Conservation (phyloP, 768 basidiomycete genomes). For the Saitozyma sp. region DNA sequence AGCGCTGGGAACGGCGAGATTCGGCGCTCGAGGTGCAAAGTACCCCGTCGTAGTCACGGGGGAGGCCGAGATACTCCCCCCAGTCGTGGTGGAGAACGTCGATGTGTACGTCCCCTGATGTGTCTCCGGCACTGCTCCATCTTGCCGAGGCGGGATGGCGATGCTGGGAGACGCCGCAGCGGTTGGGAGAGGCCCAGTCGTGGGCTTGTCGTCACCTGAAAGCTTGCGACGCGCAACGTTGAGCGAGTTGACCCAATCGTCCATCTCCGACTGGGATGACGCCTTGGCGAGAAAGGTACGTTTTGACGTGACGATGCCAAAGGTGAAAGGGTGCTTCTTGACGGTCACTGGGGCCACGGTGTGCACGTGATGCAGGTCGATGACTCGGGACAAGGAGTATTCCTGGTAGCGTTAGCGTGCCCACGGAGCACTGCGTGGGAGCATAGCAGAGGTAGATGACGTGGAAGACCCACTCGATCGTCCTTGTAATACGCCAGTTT, state of each 20-base stretch:
- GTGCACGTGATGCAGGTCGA: conserved; percentile 84
- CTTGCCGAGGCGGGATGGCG: conserved; percentile 6
- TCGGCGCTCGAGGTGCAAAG: too few species aligned
- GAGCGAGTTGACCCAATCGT: conserved; percentile 79
- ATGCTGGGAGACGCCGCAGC: background rate
- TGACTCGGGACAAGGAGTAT: conserved; percentile 83
- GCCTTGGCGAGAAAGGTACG: conserved; percentile 93
- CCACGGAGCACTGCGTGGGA: background rate
- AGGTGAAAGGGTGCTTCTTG: conserved; percentile 84
- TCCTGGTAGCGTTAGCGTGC: conserved; percentile 55
- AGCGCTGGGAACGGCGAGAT: too few species aligned
- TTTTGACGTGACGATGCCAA: conserved; percentile 84
- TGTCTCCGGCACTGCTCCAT: conserved; percentile 8
- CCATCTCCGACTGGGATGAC: conserved; percentile 66
- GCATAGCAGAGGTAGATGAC: background rate
- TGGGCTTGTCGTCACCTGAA: conserved; percentile 48
- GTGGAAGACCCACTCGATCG: conserved; percentile 58
- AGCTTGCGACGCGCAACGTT: conserved; percentile 71
- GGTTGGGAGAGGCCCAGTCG: background rate
- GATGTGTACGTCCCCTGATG: conserved; percentile 19
- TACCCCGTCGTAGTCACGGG: too few species aligned
- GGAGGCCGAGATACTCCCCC: too few species aligned
- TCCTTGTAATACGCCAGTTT: conserved; percentile 97
- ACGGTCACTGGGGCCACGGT: conserved; percentile 81
- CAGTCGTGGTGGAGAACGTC: conserved; percentile 5